These are phyloP conservation scores for Kuraishia borneana DNA, from an alignment of 805 yeast genomes.

Conservation along the genomic window DNA sequence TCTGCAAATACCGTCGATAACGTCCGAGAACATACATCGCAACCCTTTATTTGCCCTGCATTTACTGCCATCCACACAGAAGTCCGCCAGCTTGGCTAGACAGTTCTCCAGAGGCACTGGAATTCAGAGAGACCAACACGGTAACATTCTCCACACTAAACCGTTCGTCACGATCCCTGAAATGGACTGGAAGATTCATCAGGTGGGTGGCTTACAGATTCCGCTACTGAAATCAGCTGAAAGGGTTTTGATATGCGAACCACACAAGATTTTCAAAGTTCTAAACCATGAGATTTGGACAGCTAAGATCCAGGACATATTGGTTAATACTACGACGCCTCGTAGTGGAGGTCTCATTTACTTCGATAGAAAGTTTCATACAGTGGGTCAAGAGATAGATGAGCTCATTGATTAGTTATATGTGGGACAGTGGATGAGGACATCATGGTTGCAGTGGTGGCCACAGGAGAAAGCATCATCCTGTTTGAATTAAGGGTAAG, in stretches of 20 bases:
- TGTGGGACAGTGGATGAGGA: background rate
- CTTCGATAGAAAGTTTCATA: constrained; percentile 52
- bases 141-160: constrained; percentile 22
- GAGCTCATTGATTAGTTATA: background rate
- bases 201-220: constrained; percentile 18
- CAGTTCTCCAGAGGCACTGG: constrained; percentile 51
- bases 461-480: background rate
- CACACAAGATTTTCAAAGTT: constrained; percentile 38
- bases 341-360: constrained; percentile 57
- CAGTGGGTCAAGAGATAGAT: constrained; percentile 17
- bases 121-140: constrained; percentile 21
- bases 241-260: constrained; percentile 50
- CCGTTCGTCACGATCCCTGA: constrained; percentile 39
- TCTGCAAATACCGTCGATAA: constrained; percentile 75
- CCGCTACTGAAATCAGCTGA: constrained; percentile 54
- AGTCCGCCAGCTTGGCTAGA: constrained; percentile 49
- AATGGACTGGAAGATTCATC: constrained; percentile 25
- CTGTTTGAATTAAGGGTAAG: background rate
- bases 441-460: constrained; percentile 10
- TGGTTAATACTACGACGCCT: constrained; percentile 18
- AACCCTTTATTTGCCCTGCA: constrained; percentile 60
- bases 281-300: constrained; percentile 91
- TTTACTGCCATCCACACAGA: constrained; percentile 48
- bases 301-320: constrained; percentile 57
- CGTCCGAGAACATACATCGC: constrained; percentile 57